These are phyloP conservation scores for Epichloe sibirici DNA, from an alignment of 2,329 filamentous ascomycete species.

Conservation along the genomic window DNA sequence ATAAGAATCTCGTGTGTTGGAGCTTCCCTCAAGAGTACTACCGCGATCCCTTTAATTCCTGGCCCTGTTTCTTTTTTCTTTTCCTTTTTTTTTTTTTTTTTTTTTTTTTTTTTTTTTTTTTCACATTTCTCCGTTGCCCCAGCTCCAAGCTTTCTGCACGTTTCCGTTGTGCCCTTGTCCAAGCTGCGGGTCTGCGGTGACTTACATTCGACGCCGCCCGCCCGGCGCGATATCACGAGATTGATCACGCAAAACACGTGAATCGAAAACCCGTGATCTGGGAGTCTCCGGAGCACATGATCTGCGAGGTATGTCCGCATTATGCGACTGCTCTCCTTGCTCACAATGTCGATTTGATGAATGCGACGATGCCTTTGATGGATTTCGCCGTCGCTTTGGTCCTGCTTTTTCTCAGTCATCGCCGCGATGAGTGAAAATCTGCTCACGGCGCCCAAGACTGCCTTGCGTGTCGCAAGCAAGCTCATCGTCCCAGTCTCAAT, in stretches of 20 bases:
- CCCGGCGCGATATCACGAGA: conserved; percentile 35
- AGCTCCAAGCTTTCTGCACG: not conserved
- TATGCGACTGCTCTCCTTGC: conserved; percentile 9
- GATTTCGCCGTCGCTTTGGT: not conserved
- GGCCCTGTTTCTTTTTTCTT: not conserved
- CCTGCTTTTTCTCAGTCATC: not conserved
- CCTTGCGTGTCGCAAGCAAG: not conserved
- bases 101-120: conserved; percentile 6
- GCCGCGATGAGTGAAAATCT: not conserved
- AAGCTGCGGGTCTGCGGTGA: conserved; percentile 12
- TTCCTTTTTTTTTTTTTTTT: conserved; percentile 1
- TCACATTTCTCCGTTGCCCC: conserved; percentile 1
- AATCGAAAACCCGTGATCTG: conserved; percentile 33
- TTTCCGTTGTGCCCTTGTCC: conserved; percentile 1
- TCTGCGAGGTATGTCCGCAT: conserved; percentile 30
- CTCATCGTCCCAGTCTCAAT: not conserved
- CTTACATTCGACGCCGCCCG: conserved; percentile 17
- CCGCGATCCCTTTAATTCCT: not conserved
- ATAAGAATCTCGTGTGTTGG: conserved; percentile 14
- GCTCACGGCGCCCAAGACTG: not conserved
- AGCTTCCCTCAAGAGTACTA: not conserved
- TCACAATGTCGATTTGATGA: conserved; percentile 11
- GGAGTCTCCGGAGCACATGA: conserved; percentile 28
- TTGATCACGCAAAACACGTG: conserved; percentile 34
- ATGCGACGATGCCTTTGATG: conserved; percentile 2